Conservation (phyloP, 2,329 filamentous ascomycete genomes). For the Nemania serpens region DNA sequence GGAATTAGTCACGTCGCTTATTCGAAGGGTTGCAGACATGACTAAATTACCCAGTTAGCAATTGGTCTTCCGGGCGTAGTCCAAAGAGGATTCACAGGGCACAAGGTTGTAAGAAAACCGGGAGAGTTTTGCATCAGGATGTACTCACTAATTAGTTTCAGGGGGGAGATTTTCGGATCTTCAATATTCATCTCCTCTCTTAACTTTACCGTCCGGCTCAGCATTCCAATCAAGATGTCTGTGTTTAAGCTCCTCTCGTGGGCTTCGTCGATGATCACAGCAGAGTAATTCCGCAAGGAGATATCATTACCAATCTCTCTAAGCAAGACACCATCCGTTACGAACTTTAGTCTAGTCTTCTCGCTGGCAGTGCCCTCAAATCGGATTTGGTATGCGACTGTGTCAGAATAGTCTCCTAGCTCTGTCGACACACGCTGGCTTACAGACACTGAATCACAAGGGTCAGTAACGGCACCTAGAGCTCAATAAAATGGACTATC, state of each 20-base stretch:
- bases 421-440: conserved; percentile 89
- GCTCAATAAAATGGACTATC: neutral
- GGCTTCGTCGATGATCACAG: conserved; percentile 93
- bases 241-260: conserved; percentile 98
- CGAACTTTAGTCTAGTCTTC: conserved; percentile 93
- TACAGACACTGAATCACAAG: conserved; percentile 91
- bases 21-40: conserved; percentile 94
- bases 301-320: conserved; percentile 92
- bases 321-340: conserved; percentile 96
- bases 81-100: no score
- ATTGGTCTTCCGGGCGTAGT: no score
- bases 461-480: conserved; percentile 1
- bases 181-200: conserved; percentile 75
- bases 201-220: conserved; percentile 88
- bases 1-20: conserved; percentile 88
- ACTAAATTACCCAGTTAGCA: conserved; percentile 45
- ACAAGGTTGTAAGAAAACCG: neutral
- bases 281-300: conserved; percentile 85
- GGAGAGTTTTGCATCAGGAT: neutral
- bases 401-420: conserved; percentile 74
- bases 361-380: conserved; percentile 84
- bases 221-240: conserved; percentile 96
- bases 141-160: conserved; percentile 75
- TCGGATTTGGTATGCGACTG: conserved; percentile 90
- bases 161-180: conserved; percentile 70